phyloP scores from a whole-genome alignment of 129 eudicot species.

The Saussurea involucrata region DNA sequence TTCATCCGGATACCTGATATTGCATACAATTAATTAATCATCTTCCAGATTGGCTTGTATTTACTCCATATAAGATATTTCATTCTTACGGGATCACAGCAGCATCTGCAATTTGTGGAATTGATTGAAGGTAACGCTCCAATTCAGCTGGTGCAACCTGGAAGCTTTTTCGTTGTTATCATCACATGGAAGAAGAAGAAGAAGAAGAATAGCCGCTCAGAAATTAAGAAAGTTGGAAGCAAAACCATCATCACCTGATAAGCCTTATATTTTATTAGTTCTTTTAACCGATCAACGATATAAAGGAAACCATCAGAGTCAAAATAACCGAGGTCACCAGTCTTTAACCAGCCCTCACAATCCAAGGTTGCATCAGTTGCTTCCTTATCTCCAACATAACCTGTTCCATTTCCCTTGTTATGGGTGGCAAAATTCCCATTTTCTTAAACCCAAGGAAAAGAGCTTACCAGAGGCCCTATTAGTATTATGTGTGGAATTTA shows the following conservation, averaged over 20 bases:
- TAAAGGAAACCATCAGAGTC: slow-evolving; percentile 76
- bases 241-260: slow-evolving; percentile 60
- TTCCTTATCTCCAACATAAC: slow-evolving; percentile 71
- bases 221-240: not conserved
- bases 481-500: not conserved
- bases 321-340: slow-evolving; percentile 87
- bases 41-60: not conserved
- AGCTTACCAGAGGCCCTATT: too few species aligned
- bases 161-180: slow-evolving; percentile 3
- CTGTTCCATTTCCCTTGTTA: slow-evolving; percentile 34
- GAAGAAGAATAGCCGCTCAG: not conserved
- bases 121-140: slow-evolving; percentile 71
- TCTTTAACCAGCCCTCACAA: slow-evolving; percentile 89
- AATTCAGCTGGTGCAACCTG: slow-evolving; percentile 98
- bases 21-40: not conserved
- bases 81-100: slow-evolving; percentile 86
- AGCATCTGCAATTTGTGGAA: slow-evolving; percentile 77
- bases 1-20: slow-evolving; percentile 77
- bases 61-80: not conserved
- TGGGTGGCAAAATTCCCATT: not conserved
- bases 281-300: slow-evolving; percentile 83
- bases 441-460: not conserved
- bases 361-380: slow-evolving; percentile 75
- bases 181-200: slow-evolving; percentile 1
- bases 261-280: slow-evolving; percentile 85